Evolutionary conservation across 169 alveolate genomes (phyloP), one percentile per base, ranked within the genome.

Genomic region (Plasmodium fragile): DNA sequence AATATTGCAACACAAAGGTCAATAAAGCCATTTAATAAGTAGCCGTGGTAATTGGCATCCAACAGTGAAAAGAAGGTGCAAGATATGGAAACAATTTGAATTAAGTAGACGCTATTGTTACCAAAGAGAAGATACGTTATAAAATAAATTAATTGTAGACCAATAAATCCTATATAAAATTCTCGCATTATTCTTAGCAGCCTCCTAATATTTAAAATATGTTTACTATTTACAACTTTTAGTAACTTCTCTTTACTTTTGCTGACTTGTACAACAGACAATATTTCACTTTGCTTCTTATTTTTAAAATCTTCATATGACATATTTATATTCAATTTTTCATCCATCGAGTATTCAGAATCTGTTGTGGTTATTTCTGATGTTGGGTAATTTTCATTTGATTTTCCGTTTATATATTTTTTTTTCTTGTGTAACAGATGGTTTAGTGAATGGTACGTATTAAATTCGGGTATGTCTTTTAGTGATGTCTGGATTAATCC

Each of bases 41-140:
- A 87, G 32, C 93, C 93, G 36, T 87, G 93, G 45, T 87, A 87
- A 78, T 87, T 87, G 69, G 93, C 93, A 78, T 87, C 93, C 49
- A 87, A 53, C 8, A 87, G 73, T 11, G 93, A 87, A 87, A 87
- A 87, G 49, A 87, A 30, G 55, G 93, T 87, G 43, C 93, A 87
- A 22, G 93, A 77, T 79, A 87, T 77, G 13, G 93, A 87, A 55
- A 87, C 81, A 59, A 87, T 75, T 65, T 87, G 93, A 34, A 87
- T 87, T 39, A 87, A 78, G 70, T 77, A 87, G 32, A 87, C 79
- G 81, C 81, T 75, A 78, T 87, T 87, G 32, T 59, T 87, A 30
- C 93, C 89, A 87, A 87, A 87, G 53, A 87, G 73, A 65, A 87
- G 83, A 77, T 87, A 87, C 6, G 93, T 87, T 77, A 87, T 78